These are phyloP conservation scores for Didymellaceae sp. DNA, from an alignment of 2,329 filamentous ascomycete species.

Conservation along the genomic window DNA sequence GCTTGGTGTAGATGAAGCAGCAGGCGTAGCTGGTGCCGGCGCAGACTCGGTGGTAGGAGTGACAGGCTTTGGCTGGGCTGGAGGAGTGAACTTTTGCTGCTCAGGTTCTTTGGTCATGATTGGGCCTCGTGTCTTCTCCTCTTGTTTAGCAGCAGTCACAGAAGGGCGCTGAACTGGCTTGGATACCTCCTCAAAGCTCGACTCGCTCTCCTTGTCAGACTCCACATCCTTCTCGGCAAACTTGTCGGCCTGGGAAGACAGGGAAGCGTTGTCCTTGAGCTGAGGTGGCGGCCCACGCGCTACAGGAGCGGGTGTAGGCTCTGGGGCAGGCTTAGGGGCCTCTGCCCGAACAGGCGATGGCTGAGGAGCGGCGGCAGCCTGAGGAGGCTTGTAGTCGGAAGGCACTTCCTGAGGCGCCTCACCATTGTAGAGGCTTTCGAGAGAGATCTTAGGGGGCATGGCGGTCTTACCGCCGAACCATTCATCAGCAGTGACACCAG, in stretches of 20 bases:
- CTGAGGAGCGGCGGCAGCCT: constrained; percentile 39
- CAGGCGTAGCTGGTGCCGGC: constrained; percentile 46
- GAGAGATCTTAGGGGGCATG: constrained; percentile 87
- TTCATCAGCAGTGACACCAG: constrained; percentile 79
- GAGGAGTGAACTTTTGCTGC: constrained; percentile 53
- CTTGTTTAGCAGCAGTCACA: constrained; percentile 44
- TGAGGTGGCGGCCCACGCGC: constrained; percentile 66
- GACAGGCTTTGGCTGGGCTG: constrained; percentile 44
- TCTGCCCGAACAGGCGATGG: constrained; percentile 61
- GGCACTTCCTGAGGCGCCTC: constrained; percentile 78
- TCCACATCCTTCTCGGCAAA: constrained; percentile 80
- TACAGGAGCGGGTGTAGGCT: constrained; percentile 57
- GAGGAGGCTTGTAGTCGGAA: constrained; percentile 68
- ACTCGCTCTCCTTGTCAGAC: constrained; percentile 68
- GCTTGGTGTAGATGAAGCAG: constrained; percentile 46
- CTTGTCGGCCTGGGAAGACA: constrained; percentile 82
- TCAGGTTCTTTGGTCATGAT: constrained; percentile 50
- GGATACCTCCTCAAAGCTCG: constrained; percentile 85
- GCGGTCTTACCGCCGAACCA: constrained; percentile 88
- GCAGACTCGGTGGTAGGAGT: constrained; percentile 48
- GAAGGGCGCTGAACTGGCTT: constrained; percentile 72
- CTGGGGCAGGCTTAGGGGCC: constrained; percentile 52
- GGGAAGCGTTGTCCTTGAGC: constrained; percentile 83
- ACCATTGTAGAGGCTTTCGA: constrained; percentile 91
- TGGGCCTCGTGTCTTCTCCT: constrained; percentile 49